Percentiles rank a stretch among this genome's conserved stretches.
These are phyloP conservation scores for grape (Vitis vinifera) DNA, from an alignment of 164 flowering plant species.

Conservation along the genomic window DNA sequence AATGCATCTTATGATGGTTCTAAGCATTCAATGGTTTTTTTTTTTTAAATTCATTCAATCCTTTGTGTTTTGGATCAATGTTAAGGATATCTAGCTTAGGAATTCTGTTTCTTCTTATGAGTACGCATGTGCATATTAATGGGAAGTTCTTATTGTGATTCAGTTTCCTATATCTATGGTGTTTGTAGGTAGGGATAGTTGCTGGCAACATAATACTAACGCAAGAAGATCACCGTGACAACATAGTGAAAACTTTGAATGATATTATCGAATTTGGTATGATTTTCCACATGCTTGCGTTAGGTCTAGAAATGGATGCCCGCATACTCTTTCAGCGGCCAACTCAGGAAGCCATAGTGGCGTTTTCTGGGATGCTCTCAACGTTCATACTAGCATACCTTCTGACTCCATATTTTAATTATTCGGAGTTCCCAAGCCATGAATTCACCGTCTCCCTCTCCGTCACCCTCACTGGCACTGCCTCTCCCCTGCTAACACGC, in stretches of 20 bases:
- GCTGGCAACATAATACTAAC: slow-evolving; percentile 16
- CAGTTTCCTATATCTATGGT: too few relatives aligned
- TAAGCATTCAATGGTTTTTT: too few relatives aligned
- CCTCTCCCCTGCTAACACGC: slow-evolving; percentile 64
- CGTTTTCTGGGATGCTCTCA: slow-evolving; percentile 43
- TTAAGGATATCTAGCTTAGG: too few relatives aligned
- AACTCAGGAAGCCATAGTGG: slow-evolving; percentile 42
- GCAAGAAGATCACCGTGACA: not conserved
- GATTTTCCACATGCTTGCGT: slow-evolving; percentile 61
- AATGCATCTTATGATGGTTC: too few relatives aligned
- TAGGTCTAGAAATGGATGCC: slow-evolving; percentile 77
- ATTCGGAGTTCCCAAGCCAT: not conserved
- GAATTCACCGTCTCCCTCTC: slow-evolving; percentile 19
- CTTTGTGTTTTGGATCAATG: too few relatives aligned
- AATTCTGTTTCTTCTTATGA: too few relatives aligned
- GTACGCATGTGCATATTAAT: too few relatives aligned
- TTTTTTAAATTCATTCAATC: too few relatives aligned
- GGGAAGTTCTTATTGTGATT: too few relatives aligned
- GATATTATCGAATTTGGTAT: slow-evolving; percentile 42
- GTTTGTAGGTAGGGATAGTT: slow-evolving; percentile 25
- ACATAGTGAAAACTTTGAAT: slow-evolving; percentile 14
- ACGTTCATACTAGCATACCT: slow-evolving; percentile 36
- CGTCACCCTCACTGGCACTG: slow-evolving; percentile 40
- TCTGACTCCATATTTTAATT: slow-evolving; percentile 23
- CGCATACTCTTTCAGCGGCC: slow-evolving; percentile 31